Base-by-base conservation (phyloP, 257 asterid species). In the Prunella vulgaris region DNA sequence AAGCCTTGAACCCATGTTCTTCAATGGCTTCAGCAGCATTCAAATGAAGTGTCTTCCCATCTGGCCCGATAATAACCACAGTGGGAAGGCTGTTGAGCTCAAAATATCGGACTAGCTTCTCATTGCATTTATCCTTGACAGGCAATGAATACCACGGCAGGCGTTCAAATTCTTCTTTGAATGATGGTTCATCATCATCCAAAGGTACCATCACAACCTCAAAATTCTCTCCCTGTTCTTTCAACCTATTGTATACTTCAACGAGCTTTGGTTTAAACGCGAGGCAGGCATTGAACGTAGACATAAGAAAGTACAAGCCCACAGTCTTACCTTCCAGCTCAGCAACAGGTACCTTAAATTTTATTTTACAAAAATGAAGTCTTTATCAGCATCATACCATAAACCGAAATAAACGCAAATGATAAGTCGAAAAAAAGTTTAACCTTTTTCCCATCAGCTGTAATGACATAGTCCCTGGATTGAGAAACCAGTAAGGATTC, bases 171-270 rank as follows among this genome's bases (percentile, higher is more conserved):
- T 64, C 85, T 78, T 81, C 52, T 37, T 56, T 72, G 66, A 84
- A 93, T 0, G 84, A 67, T 5, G 72, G 68, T 25, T 86, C 97
- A 27, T 87, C 88, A 0, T 83, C 84, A 4, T 88, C 96, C 10
- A 93, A 87, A 58, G 99, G 97, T 60, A 93, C 66, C 90, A 82
- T 84, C 78, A 90, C 92, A 70, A 93, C 71, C 88, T 93, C 99
- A 70, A 93, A 87, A 33, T 81, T 74, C 32, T 62, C 82, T 3
- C 83, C 87, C 75, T 46, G 66, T 28, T 84, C 78, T 77, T 74
- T 90, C 84, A 93, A 76, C 60, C 80, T 73, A 33, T 71, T 60
- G 63, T 93, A 86, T 13, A 75, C 68, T 64, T 87, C 82, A 3
- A 77, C 15, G 35, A 93, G 93, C 76, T 77, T 84, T 1, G 80